Base-by-base conservation (phyloP, 306 rosid genomes). In the Castanospermum australe region DNA sequence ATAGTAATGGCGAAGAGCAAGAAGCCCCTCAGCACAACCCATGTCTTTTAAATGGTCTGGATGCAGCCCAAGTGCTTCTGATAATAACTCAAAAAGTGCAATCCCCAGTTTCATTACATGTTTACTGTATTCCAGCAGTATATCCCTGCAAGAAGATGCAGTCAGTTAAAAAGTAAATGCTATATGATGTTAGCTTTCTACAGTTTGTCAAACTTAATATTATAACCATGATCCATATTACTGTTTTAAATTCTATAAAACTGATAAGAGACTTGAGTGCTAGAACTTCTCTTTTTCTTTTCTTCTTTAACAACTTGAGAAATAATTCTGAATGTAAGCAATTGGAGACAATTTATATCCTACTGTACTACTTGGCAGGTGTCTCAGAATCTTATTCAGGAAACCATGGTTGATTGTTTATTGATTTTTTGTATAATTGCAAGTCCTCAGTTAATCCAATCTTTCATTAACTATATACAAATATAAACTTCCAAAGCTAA, bases 41-140 rank as follows among this genome's bases (percentile, higher is more conserved):
- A 79, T 59, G 7, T 74, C 81, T 15, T 61, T 74, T 7, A 84
- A 45, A 60, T 67, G 61, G 38, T 74, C 59, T 60, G 84, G 78
- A 35, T 21, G 51, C 39, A 84, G 24, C 5, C 78, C 84, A 4
- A 84, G 25, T n/a, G 87, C 87, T 67, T 79, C 70, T 60, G 81
- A 84, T 20, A 84, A 67, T 41, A 84, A 17, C 54, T 61, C 84
- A 41, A 73, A 56, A 20, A 84, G 11, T 10, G 39, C 8, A 50
- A 6, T 79, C 5, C 78, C 81, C 0, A 84, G 21, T 41, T 79
- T 74, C 81, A 74, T 67, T 22, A 74, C 22, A 18, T 74, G 63
- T 32, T 74, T 51, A 2, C 85, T 77, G 63, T 79, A 88, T 28
- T 85, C 89, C 0, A 51, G 9, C 32, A 83, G 4, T 67, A 83